Evolutionary conservation across 163 green algal genomes (phyloP).

Genomic region (Smithsoniella earleae): DNA sequence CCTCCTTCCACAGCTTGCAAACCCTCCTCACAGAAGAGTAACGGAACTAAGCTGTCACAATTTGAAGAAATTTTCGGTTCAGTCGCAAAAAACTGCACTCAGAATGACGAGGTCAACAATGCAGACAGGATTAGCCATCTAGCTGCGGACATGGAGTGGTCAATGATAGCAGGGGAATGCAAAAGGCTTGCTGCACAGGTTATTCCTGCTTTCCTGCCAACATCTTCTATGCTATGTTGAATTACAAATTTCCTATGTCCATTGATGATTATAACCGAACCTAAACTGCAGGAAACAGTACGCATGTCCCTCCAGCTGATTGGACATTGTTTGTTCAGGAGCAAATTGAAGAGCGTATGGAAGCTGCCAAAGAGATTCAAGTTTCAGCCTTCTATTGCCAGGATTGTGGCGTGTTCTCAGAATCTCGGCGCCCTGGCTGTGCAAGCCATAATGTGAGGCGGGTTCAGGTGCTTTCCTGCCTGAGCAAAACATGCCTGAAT

Average conservation of each 20-base stretch:
- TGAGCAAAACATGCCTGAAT: not conserved
- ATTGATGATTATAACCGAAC: not conserved
- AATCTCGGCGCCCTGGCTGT: not conserved
- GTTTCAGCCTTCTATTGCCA: constrained; percentile 9
- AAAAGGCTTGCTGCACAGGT: constrained; percentile 11
- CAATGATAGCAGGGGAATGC: not conserved
- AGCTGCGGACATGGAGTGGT: constrained; percentile 12
- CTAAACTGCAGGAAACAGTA: not conserved
- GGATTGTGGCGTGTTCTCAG: not conserved
- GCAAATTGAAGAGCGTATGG: constrained; percentile 18
- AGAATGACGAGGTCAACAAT: not conserved
- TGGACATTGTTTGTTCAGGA: constrained; percentile 4
- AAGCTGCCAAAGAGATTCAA: not conserved
- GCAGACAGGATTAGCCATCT: not conserved
- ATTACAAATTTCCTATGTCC: not conserved
- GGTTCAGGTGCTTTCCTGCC: not conserved
- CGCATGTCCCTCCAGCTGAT: not conserved
- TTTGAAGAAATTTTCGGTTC: not conserved
- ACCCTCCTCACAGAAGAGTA: not conserved
- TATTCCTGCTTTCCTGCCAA: not conserved
- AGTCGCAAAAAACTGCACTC: not conserved
- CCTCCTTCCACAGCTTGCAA: not conserved
- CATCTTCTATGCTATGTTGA: not conserved
- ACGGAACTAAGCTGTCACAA: not conserved
- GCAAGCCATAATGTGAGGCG: constrained; percentile 21